Percentiles rank a stretch among this genome's conserved stretches.
These are phyloP conservation scores for Ogataea allantospora DNA, from an alignment of 805 yeast species.

Conservation along the genomic window DNA sequence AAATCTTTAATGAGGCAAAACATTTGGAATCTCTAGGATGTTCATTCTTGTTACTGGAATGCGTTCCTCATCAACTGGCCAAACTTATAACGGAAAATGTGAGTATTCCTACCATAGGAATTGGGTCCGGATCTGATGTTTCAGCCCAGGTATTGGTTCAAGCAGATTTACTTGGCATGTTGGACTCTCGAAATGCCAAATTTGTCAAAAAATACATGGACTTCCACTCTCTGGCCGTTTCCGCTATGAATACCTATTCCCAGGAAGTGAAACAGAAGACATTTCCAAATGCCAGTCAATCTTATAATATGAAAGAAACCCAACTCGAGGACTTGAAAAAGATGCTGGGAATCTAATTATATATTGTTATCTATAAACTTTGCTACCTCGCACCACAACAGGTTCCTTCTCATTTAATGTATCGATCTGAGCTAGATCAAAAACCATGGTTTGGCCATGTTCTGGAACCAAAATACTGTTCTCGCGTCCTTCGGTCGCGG, in stretches of 20 bases:
- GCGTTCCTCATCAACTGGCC: slow-evolving; percentile 78
- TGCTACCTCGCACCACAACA: slow-evolving; percentile 16
- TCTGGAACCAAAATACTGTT: slow-evolving; percentile 60
- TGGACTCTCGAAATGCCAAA: slow-evolving; percentile 55
- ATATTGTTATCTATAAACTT: slow-evolving; percentile 8
- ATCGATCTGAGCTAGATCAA: slow-evolving; percentile 36
- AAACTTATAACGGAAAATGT: slow-evolving; percentile 57
- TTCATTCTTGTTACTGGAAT: slow-evolving; percentile 74
- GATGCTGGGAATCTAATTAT: neutral
- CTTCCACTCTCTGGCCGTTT: slow-evolving; percentile 46
- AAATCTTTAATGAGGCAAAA: slow-evolving; percentile 63
- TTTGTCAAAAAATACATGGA: slow-evolving; percentile 73
- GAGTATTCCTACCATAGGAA: slow-evolving; percentile 83
- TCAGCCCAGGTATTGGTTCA: slow-evolving; percentile 91
- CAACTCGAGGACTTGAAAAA: slow-evolving; percentile 40
- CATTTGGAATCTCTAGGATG: slow-evolving; percentile 75
- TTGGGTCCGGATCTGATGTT: slow-evolving; percentile 86
- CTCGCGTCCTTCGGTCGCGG: slow-evolving; percentile 37
- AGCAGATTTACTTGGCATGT: slow-evolving; percentile 80
- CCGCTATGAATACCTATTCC: slow-evolving; percentile 53
- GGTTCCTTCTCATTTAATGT: slow-evolving; percentile 14
- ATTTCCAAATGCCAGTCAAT: slow-evolving; percentile 69
- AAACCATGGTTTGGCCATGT: slow-evolving; percentile 69
- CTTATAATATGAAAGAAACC: slow-evolving; percentile 67
- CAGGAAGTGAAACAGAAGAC: slow-evolving; percentile 51